phyloP scores from a whole-genome alignment of 2,329 filamentous ascomycete species.

The Penicillium sp. region DNA sequence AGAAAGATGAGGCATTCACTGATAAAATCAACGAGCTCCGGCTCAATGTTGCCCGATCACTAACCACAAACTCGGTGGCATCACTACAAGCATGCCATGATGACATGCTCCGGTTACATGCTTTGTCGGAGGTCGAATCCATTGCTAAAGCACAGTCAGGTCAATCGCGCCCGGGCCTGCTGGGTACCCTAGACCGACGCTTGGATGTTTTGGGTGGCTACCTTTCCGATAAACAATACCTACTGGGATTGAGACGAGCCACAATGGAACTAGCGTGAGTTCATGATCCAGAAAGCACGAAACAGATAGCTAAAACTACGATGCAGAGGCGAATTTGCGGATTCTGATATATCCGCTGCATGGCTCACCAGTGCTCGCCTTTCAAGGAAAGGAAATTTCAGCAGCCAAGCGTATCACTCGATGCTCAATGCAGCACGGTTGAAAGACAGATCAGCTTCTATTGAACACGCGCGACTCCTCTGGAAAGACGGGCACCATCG shows the following conservation, averaged over 20 bases:
- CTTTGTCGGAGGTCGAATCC: constrained; percentile 80
- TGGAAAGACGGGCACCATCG: constrained; percentile 93
- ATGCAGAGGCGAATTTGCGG: constrained; percentile 55
- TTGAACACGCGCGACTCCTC: constrained; percentile 87
- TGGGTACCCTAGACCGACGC: constrained; percentile 67
- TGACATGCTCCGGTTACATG: constrained; percentile 79
- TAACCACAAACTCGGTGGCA: constrained; percentile 73
- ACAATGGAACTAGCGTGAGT: constrained; percentile 70
- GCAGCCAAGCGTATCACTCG: constrained; percentile 87
- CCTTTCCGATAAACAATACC: constrained; percentile 87
- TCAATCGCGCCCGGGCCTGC: constrained; percentile 26
- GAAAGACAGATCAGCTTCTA: constrained; percentile 81
- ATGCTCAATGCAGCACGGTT: constrained; percentile 84
- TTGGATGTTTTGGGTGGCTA: constrained; percentile 87
- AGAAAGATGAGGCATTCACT: constrained; percentile 53
- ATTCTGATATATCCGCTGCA: constrained; percentile 72
- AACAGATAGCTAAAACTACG: constrained; percentile 26
- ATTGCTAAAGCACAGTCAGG: constrained; percentile 55
- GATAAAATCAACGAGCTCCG: constrained; percentile 63
- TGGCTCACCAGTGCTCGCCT: constrained; percentile 86
- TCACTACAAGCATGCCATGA: constrained; percentile 84
- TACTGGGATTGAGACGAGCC: constrained; percentile 80
- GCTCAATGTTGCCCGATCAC: constrained; percentile 66
- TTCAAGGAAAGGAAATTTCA: constrained; percentile 78
- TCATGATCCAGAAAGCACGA: background rate